Evolutionary conservation across 2,329 filamentous ascomycete species (phyloP).

Genomic region (Metarhizium guizhouense): DNA sequence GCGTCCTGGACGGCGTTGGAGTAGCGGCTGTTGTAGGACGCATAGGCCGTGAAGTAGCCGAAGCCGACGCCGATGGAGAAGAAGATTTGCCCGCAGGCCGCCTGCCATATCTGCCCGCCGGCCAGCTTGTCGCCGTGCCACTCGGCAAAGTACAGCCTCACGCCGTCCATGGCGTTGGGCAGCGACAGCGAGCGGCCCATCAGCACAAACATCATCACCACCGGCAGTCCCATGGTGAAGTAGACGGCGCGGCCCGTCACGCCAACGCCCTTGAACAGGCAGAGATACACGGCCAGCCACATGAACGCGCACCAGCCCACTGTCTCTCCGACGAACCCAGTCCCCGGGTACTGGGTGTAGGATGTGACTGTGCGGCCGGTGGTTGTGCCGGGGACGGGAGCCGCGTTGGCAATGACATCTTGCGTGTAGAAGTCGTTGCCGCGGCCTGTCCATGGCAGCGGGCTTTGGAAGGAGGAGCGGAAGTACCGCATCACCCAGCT

Average conservation of each 20-base stretch:
- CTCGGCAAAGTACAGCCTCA: slow-evolving; percentile 28
- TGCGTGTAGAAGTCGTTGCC: slow-evolving; percentile 32
- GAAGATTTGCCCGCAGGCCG: slow-evolving; percentile 35
- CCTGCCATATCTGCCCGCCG: slow-evolving; percentile 35
- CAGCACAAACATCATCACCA: slow-evolving; percentile 40
- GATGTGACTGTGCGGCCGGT: slow-evolving; percentile 4
- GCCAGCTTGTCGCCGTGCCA: slow-evolving; percentile 3
- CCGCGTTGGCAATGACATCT: slow-evolving; percentile 26
- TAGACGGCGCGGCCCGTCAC: slow-evolving; percentile 46
- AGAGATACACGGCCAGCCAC: slow-evolving; percentile 48
- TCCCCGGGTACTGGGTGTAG: slow-evolving; percentile 34
- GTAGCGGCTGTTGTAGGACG: slow-evolving; percentile 34
- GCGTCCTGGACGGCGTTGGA: slow-evolving; percentile 39
- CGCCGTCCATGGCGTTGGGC: slow-evolving; percentile 39
- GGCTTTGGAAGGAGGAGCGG: slow-evolving; percentile 10
- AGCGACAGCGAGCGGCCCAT: slow-evolving; percentile 41
- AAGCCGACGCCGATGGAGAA: slow-evolving; percentile 34
- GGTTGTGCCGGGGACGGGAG: background rate
- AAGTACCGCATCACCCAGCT: too few relatives aligned
- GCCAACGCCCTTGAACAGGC: slow-evolving; percentile 46
- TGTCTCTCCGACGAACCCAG: slow-evolving; percentile 39
- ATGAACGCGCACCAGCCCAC: slow-evolving; percentile 45
- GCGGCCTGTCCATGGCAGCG: slow-evolving; percentile 35
- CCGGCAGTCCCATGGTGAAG: slow-evolving; percentile 48
- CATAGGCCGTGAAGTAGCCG: slow-evolving; percentile 29